phyloP scores from a whole-genome alignment of 2,329 filamentous ascomycete genomes.

The Fusarium phyllophilum region DNA sequence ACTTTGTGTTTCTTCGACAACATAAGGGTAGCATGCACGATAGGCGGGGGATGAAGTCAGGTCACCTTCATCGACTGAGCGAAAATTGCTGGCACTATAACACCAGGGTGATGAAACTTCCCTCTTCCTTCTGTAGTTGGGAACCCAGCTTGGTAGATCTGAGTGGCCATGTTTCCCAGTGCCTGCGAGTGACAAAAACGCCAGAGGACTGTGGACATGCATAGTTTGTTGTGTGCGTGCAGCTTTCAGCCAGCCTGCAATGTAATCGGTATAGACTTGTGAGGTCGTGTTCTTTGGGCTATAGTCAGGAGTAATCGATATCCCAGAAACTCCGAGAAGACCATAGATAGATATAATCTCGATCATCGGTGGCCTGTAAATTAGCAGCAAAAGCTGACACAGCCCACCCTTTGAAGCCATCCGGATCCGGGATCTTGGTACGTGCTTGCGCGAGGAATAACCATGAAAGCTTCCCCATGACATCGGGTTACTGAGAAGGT shows the following conservation, averaged over 20 bases:
- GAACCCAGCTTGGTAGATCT: conserved; percentile 10
- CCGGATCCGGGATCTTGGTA: conserved; percentile 6
- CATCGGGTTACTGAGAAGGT: not conserved
- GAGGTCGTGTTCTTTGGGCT: not conserved
- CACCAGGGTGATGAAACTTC: not conserved
- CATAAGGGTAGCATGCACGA: not conserved
- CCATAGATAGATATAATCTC: conserved; percentile 5
- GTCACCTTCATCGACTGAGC: not conserved
- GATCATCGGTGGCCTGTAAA: conserved; percentile 6
- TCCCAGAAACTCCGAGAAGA: conserved; percentile 13
- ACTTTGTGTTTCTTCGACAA: not conserved
- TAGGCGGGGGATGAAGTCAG: not conserved
- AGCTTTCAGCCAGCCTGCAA: not conserved
- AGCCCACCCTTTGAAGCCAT: conserved; percentile 14
- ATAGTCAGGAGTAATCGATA: conserved; percentile 2
- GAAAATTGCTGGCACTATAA: not conserved
- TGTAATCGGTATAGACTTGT: conserved; percentile 5
- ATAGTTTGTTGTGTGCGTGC: not conserved
- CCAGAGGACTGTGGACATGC: conserved; percentile 1
- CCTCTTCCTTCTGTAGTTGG: not conserved
- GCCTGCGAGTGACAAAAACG: conserved; percentile 5
- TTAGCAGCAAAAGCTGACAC: conserved; percentile 8
- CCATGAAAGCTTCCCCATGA: not conserved
- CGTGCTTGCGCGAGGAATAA: conserved; percentile 1
- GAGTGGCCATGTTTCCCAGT: not conserved